Base-by-base conservation (phyloP, 129 eudicot species). In the Tanacetum coccineum region DNA sequence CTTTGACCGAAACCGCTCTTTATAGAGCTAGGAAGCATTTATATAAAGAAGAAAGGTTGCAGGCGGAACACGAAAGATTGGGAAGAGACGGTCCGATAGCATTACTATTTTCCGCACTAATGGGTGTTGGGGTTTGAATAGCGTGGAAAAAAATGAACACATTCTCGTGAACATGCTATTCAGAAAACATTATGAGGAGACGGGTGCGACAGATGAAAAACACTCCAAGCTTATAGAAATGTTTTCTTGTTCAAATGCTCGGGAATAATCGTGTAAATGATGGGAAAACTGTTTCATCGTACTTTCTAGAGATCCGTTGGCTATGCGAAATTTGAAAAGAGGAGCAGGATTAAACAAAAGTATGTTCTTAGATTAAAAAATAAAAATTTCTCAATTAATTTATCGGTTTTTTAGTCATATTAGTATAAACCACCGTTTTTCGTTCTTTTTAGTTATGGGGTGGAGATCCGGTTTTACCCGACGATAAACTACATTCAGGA, bases 381-480 rank as follows among this genome's bases (percentile, higher is more conserved):
- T 14, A 55, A 17, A 8, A 26, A 3, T 25, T 63, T 68, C 14
- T 72, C 3, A 30, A 14, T 25, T 67, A n/a, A 8, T 19, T 13
- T 59, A 12, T 36, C 14, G 21, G n/a, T n/a, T 0, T 36, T 36
- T 36, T 36, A 36, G 42, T 7, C 53, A 48, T 3, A 48, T n/a
- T 48, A 11, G 17, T 48, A 2, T n/a, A n/a, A 48, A 48, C 5
- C 7, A 48, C 17, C 7, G 1, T n/a, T n/a, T 48, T 13, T 48
- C 2, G 17, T 66, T 45, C 30, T 80, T n/a, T n/a, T n/a, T n/a
- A n/a, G 85, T 87, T 94, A 80, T 94, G 99, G 99, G 99, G 99
- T 63, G 99, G 99, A 72, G 99, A 94, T 77, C 97, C 99, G 40
- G 99, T 94, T 86, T n/a, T 94, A 94, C 73, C 99, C 99, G 4